These are phyloP conservation scores for Rosellinia necatrix DNA, from an alignment of 2,329 filamentous ascomycete genomes.

Conservation along the genomic window DNA sequence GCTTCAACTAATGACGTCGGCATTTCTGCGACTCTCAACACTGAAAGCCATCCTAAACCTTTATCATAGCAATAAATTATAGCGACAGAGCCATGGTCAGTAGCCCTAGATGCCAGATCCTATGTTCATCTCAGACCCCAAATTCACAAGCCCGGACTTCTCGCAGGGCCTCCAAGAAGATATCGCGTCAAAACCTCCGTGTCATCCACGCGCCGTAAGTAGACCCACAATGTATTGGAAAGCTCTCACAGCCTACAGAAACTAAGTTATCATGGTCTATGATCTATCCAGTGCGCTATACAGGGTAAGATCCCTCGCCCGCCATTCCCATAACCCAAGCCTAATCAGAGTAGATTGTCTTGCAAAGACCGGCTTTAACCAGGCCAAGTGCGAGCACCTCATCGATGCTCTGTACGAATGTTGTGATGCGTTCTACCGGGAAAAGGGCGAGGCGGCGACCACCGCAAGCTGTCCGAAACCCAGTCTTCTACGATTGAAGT, in stretches of 20 bases:
- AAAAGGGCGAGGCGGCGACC: slow-evolving; percentile 74
- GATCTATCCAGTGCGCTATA: slow-evolving; percentile 84
- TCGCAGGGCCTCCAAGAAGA: slow-evolving; percentile 63
- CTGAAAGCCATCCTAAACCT: not conserved
- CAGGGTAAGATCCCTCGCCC: slow-evolving; percentile 64
- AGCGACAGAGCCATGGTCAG: slow-evolving; percentile 30
- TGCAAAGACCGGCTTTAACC: slow-evolving; percentile 80
- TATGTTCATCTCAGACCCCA: not conserved
- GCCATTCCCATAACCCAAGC: not conserved
- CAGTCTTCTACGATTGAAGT: slow-evolving; percentile 77
- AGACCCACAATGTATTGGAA: not conserved
- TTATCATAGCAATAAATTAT: not conserved
- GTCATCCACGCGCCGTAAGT: slow-evolving; percentile 81
- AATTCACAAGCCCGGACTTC: not conserved
- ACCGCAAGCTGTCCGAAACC: slow-evolving; percentile 87
- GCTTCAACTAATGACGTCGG: no score
- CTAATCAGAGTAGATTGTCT: slow-evolving; percentile 69
- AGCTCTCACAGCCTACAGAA: not conserved
- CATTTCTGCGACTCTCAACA: no score
- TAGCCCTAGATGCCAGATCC: not conserved
- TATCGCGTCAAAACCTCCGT: slow-evolving; percentile 75
- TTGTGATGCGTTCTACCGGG: slow-evolving; percentile 85
- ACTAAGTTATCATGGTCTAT: not conserved
- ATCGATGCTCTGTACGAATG: slow-evolving; percentile 91
- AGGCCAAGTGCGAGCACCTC: slow-evolving; percentile 77